These are phyloP conservation scores for Neurospora sp. DNA, from an alignment of 495 filamentous ascomycete species.

Conservation along the genomic window DNA sequence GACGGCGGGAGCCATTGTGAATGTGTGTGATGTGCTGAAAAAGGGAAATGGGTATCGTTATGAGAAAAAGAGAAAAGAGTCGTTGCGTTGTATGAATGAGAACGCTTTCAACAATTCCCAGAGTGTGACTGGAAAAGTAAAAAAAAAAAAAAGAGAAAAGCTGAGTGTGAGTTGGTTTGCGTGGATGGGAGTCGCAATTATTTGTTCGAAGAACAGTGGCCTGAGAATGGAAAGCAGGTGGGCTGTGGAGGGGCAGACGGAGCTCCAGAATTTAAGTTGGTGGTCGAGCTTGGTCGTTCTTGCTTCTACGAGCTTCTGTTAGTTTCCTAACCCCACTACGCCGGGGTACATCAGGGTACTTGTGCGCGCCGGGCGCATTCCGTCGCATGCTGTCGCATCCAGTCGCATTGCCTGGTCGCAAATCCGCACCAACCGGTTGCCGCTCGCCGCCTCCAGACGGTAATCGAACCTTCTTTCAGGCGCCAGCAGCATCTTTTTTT, in stretches of 20 bases:
- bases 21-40: constrained; percentile 9
- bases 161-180: constrained; percentile 1
- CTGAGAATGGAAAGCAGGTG: constrained; percentile 6
- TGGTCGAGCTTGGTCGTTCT: constrained; percentile 12
- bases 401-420: neutral
- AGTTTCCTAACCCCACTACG: constrained; percentile 25
- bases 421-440: constrained; percentile 3
- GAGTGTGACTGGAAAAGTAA: neutral
- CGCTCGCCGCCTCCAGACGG: constrained; percentile 8
- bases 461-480: constrained; percentile 20
- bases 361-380: too few relatives aligned
- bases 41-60: constrained; percentile 3
- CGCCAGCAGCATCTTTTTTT: constrained; percentile 1
- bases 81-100: neutral
- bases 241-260: constrained; percentile 19
- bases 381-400: neutral
- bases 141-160: neutral
- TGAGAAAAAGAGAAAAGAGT: neutral
- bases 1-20: constrained; percentile 44
- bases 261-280: constrained; percentile 22
- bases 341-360: constrained; percentile 20
- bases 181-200: constrained; percentile 4
- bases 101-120: neutral
- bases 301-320: constrained; percentile 24
- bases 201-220: constrained; percentile 6